Evolutionary conservation across 257 asterid species (phyloP), one percentile per base, ranked within the genome.

Genomic region (Nicotiana otophora): DNA sequence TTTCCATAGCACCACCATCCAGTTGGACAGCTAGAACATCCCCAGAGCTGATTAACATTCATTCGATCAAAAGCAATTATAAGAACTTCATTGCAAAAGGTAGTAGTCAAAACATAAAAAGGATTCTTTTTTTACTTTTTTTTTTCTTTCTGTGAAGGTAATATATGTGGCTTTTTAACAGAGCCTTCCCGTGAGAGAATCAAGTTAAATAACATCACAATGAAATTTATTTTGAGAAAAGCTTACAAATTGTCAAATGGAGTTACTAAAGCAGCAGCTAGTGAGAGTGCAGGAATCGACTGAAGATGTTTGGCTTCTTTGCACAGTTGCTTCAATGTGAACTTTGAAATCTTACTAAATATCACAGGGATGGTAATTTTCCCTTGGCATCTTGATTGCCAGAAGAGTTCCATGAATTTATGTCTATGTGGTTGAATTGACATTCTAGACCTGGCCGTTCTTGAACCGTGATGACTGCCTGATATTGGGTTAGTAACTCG

Each of bases 231-330:
- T 66, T 33, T 83, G 81, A 39, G 57, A n/a, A 72, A 82, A 79
- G 84, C 98, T 90, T 91, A 96, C 99, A 90, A 74, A 60, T 93
- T 92, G 72, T 91, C 88, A 70, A 95, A 75, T 23, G 98, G 97
- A 4, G 97, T 94, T 60, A 91, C 91, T 84, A 94, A 68, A 5
- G 91, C 93, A 77, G 98, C 92, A 54, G 97, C 98, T 84, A 96
- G 82, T 15, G 97, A 87, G 61, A 96, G 90, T 66, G 84, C 48
- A 6, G 98, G 93, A 82, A 91, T 86, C 20, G 92, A 87, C 62
- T 90, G 94, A 72, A 91, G 89, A 86, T 87, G 84, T 46, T 89
- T 92, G 54, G 91, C 90, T 87, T 96, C 97, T 85, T 72, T 89
- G 55, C 80, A 84, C 34, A 96, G 61, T 62, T 88, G 92, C 81